Evolutionary conservation across 2,329 filamentous ascomycete genomes (phyloP).

Genomic region (Aspergillus phoenicis): DNA sequence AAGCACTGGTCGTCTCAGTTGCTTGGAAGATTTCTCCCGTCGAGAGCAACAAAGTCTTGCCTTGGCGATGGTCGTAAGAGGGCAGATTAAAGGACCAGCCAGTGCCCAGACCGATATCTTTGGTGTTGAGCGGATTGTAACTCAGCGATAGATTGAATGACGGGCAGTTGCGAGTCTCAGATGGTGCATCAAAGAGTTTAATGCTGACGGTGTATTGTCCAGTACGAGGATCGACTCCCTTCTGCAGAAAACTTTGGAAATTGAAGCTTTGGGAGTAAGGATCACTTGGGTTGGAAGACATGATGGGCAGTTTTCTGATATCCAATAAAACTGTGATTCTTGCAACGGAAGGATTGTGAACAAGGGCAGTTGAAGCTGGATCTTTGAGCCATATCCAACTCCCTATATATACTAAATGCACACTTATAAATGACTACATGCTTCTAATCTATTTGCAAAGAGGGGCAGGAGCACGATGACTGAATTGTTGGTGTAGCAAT

Average conservation of each 20-base stretch:
- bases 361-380: no score
- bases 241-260: background rate
- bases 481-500: no score
- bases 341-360: no score
- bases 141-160: conserved; percentile 3
- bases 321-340: no score
- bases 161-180: conserved; percentile 9
- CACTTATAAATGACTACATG: no score
- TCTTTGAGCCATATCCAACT: no score
- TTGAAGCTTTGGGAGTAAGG: background rate
- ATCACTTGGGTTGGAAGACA: background rate
- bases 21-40: background rate
- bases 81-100: conserved; percentile 14
- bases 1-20: background rate
- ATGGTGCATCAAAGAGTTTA: conserved; percentile 8
- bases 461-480: no score
- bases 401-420: no score
- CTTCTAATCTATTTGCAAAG: no score
- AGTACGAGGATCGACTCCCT: background rate
- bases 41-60: background rate
- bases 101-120: conserved; percentile 5
- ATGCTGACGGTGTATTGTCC: conserved; percentile 3
- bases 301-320: background rate
- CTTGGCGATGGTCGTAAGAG: background rate
- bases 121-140: conserved; percentile 4